Evolutionary conservation across 1,284 basidiomycete species (phyloP).

Genomic region (Ustilago cynodontis): DNA sequence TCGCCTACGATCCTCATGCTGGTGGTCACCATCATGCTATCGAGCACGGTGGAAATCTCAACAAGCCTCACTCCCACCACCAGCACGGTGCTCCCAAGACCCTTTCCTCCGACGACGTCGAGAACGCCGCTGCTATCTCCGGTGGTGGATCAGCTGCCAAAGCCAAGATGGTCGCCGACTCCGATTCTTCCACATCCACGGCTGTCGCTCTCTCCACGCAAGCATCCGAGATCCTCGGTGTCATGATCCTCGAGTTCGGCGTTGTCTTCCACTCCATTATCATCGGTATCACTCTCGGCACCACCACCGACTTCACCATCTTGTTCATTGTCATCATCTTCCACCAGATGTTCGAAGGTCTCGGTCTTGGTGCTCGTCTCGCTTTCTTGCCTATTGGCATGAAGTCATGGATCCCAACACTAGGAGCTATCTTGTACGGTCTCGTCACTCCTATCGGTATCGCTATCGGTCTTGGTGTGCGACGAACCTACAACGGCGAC

Average conservation of each 20-base stretch:
- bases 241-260: conserved; percentile 89
- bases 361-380: conserved; percentile 68
- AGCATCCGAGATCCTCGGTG: conserved; percentile 83
- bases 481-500: conserved; percentile 66
- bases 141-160: conserved; percentile 18
- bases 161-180: conserved; percentile 29
- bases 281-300: conserved; percentile 92
- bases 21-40: conserved; percentile 65
- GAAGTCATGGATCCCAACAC: conserved; percentile 45
- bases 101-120: conserved; percentile 16
- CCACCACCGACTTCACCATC: conserved; percentile 80
- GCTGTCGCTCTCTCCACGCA: conserved; percentile 19
- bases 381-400: conserved; percentile 50
- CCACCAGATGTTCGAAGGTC: conserved; percentile 70
- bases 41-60: conserved; percentile 47
- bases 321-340: conserved; percentile 90
- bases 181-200: conserved; percentile 5
- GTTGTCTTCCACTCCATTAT: conserved; percentile 86
- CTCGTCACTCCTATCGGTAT: conserved; percentile 68
- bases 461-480: conserved; percentile 67
- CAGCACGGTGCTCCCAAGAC: conserved; percentile 10
- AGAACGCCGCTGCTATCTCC: conserved; percentile 10
- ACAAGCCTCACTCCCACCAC: conserved; percentile 6
- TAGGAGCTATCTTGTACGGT: conserved; percentile 58
- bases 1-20: conserved; percentile 66